These are phyloP conservation scores for Xylaria telfairii DNA, from an alignment of 495 filamentous ascomycete genomes.

Conservation along the genomic window DNA sequence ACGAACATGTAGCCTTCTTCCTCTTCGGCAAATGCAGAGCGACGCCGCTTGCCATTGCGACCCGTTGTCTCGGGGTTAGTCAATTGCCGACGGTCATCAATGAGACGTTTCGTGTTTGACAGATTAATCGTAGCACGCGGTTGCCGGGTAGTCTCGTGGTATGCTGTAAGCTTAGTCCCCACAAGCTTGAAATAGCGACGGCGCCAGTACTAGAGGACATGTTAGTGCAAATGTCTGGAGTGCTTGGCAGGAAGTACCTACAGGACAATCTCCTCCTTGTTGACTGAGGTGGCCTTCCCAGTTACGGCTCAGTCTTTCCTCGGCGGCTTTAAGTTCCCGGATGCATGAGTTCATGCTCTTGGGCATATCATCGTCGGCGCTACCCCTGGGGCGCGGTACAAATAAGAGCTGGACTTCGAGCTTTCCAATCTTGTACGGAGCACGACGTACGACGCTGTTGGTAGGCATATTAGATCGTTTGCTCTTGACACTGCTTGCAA, in stretches of 20 bases:
- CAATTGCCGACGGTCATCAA: constrained; percentile 87
- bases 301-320: constrained; percentile 70
- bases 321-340: constrained; percentile 87
- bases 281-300: constrained; percentile 93
- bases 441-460: constrained; percentile 65
- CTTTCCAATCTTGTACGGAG: constrained; percentile 94
- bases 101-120: constrained; percentile 89
- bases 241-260: constrained; percentile 58
- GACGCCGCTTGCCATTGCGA: constrained; percentile 78
- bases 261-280: constrained; percentile 96
- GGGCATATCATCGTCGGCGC: constrained; percentile 94
- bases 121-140: constrained; percentile 96
- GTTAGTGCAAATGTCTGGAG: constrained; percentile 1
- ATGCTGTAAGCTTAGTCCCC: constrained; percentile 90
- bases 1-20: constrained; percentile 99
- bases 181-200: constrained; percentile 95
- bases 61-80: constrained; percentile 78
- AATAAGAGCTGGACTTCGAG: constrained; percentile 91
- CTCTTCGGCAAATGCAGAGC: constrained; percentile 95
- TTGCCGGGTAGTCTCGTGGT: constrained; percentile 93
- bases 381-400: constrained; percentile 87
- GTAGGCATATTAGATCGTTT: constrained; percentile 67
- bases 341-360: constrained; percentile 98
- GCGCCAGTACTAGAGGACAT: constrained; percentile 82
- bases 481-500: constrained; percentile 81